Evolutionary conservation across 164 flowering plant genomes (phyloP).

Genomic region (Brasenia schreberi): DNA sequence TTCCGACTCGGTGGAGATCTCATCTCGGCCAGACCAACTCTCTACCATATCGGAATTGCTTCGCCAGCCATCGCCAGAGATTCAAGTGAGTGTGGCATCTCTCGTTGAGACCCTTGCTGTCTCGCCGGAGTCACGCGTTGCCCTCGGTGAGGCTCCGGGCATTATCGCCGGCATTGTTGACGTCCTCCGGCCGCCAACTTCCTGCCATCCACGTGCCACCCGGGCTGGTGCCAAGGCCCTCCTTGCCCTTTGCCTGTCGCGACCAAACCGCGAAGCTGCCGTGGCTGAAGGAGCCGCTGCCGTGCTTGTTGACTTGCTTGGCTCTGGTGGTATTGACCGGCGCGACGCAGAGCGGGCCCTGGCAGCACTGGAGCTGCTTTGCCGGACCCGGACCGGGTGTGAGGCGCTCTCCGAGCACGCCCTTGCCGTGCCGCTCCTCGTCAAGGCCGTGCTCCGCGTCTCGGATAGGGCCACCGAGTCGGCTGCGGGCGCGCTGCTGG

Average conservation of each 20-base stretch:
- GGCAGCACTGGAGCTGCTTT: constrained; percentile 80
- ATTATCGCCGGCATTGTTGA: constrained; percentile 48
- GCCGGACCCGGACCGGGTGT: constrained; percentile 63
- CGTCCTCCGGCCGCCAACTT: constrained; percentile 25
- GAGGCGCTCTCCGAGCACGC: constrained; percentile 56
- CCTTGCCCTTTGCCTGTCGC: constrained; percentile 64
- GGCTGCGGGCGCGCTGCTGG: constrained; percentile 68
- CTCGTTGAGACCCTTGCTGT: constrained; percentile 56
- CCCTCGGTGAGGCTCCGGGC: constrained; percentile 32
- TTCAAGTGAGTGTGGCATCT: constrained; percentile 62
- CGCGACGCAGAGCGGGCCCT: constrained; percentile 84
- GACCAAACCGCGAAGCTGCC: constrained; percentile 56
- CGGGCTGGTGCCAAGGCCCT: constrained; percentile 56
- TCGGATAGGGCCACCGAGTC: constrained; percentile 93
- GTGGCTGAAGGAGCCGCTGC: constrained; percentile 64
- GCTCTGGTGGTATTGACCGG: constrained; percentile 42
- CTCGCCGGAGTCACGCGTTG: constrained; percentile 39
- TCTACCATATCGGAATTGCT: constrained; percentile 28
- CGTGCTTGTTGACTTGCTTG: constrained; percentile 41
- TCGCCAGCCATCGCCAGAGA: constrained; percentile 46
- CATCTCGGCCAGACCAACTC: constrained; percentile 36
- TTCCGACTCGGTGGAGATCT: constrained; percentile 33
- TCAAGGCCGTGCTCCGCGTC: constrained; percentile 55
- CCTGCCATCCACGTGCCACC: constrained; percentile 40
- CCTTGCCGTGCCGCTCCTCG: constrained; percentile 64